Conservation (phyloP, 495 filamentous ascomycete species). For the Penicillium angulare region DNA sequence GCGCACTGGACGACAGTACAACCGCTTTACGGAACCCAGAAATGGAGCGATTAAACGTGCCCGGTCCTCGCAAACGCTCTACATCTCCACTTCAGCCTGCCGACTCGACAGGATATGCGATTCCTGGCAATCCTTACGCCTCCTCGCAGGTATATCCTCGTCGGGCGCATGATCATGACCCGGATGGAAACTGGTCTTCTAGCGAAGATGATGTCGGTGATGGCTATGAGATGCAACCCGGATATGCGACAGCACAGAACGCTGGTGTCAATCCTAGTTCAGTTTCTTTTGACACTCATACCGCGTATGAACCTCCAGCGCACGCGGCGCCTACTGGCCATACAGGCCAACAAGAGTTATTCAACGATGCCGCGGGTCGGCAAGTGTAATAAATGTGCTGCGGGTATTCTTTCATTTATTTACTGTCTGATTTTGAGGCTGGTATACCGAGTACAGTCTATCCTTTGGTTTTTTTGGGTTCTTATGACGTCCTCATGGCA, state of each 20-base stretch:
- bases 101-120: conserved; percentile 6
- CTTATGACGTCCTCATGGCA: neutral
- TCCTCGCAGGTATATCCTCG: conserved; percentile 29
- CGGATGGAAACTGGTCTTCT: conserved; percentile 41
- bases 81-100: conserved; percentile 8
- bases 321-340: conserved; percentile 31
- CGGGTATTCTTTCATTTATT: neutral
- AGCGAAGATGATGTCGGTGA: conserved; percentile 41
- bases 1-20: conserved; percentile 22
- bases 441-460: too few relatives aligned
- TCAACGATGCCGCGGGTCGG: conserved; percentile 21
- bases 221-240: conserved; percentile 44
- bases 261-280: conserved; percentile 18
- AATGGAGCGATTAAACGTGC: conserved; percentile 27
- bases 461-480: neutral
- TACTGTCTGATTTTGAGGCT: too few relatives aligned
- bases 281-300: conserved; percentile 29
- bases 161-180: conserved; percentile 29
- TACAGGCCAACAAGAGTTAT: conserved; percentile 16
- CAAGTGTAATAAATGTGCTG: conserved; percentile 9
- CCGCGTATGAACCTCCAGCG: conserved; percentile 9
- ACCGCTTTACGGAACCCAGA: conserved; percentile 33
- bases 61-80: neutral
- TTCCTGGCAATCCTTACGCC: conserved; percentile 19
- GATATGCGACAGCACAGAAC: conserved; percentile 29